Conservation (phyloP, 1,139 yeast species). For the Hyphopichia burtonii region DNA sequence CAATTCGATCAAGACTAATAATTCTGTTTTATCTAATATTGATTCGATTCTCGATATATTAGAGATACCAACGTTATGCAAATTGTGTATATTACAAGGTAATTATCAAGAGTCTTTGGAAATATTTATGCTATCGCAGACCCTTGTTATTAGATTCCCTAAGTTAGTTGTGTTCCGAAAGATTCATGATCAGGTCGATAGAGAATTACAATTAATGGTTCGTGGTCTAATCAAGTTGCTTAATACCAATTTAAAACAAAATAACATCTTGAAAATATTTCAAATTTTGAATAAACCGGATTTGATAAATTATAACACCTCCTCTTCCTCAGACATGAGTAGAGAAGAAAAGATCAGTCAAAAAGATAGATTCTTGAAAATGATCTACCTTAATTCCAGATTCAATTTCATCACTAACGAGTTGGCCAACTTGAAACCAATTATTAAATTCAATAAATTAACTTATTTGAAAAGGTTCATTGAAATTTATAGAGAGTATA, state of each 20-base stretch:
- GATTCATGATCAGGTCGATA: slow-evolving; percentile 54
- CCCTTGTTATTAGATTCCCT: slow-evolving; percentile 69
- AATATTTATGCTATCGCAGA: slow-evolving; percentile 65
- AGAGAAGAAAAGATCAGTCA: slow-evolving; percentile 8
- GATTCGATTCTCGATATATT: slow-evolving; percentile 74
- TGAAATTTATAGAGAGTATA: slow-evolving; percentile 81
- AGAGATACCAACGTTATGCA: slow-evolving; percentile 79
- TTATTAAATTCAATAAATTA: slow-evolving; percentile 51
- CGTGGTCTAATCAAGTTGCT: slow-evolving; percentile 66
- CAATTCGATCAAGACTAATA: slow-evolving; percentile 23
- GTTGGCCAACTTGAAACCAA: slow-evolving; percentile 54
- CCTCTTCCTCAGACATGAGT: slow-evolving; percentile 6
- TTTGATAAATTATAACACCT: slow-evolving; percentile 16
- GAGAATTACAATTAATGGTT: slow-evolving; percentile 63
- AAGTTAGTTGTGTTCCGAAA: slow-evolving; percentile 53
- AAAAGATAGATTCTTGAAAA: slow-evolving; percentile 35
- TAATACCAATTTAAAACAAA: slow-evolving; percentile 74
- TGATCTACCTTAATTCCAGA: slow-evolving; percentile 54
- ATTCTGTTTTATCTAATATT: slow-evolving; percentile 55
- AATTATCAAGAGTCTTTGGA: slow-evolving; percentile 89
- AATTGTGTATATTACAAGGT: slow-evolving; percentile 82
- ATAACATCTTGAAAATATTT: slow-evolving; percentile 72
- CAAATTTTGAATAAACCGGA: slow-evolving; percentile 71
- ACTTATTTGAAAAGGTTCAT: slow-evolving; percentile 74
- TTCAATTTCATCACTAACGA: slow-evolving; percentile 61